Conservation (phyloP, 1,284 basidiomycete genomes). For the Sphagnurus paluster region DNA sequence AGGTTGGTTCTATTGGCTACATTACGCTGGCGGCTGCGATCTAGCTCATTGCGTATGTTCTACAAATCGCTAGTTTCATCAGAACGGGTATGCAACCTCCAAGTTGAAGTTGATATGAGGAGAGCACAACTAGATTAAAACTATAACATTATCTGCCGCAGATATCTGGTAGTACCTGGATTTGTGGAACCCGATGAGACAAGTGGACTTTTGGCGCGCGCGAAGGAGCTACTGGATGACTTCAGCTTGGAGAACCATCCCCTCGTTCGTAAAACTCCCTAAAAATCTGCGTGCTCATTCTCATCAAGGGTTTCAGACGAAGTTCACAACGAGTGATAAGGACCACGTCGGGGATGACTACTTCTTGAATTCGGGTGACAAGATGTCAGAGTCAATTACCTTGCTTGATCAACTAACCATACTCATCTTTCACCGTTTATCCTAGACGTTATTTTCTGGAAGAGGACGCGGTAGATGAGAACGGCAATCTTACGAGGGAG, state of each 20-base stretch:
- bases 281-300: not conserved
- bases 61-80: constrained; percentile 40
- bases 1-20: constrained; percentile 33
- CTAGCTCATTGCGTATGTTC: constrained; percentile 4
- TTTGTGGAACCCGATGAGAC: constrained; percentile 70
- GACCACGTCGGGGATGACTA: constrained; percentile 89
- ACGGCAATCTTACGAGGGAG: constrained; percentile 70
- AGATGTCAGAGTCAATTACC: constrained; percentile 51
- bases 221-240: constrained; percentile 72
- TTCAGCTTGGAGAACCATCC: constrained; percentile 84
- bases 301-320: constrained; percentile 54
- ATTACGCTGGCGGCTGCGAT: not conserved
- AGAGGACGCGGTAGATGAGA: constrained; percentile 68
- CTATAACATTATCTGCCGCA: too few relatives aligned
- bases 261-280: constrained; percentile 46
- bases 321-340: constrained; percentile 80
- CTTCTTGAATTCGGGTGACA: constrained; percentile 89
- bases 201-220: constrained; percentile 62
- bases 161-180: constrained; percentile 77
- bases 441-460: constrained; percentile 84
- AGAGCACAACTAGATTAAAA: too few relatives aligned
- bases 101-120: too few relatives aligned
- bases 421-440: not conserved
- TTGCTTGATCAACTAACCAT: not conserved
- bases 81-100: constrained; percentile 42